Conservation (phyloP, 768 basidiomycete species). For the Podaxis pistillaris region DNA sequence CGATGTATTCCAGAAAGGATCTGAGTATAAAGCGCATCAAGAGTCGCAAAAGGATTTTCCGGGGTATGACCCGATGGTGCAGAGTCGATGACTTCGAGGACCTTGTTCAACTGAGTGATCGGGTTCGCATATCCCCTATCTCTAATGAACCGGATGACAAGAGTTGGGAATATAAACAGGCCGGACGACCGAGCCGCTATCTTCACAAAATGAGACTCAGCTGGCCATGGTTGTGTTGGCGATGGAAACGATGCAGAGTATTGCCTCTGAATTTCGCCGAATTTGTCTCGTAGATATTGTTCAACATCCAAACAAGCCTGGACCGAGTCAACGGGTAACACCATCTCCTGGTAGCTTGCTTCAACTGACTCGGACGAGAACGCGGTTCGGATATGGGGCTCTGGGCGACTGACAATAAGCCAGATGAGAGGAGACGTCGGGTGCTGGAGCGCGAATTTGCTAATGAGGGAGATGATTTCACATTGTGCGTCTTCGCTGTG, state of each 20-base stretch:
- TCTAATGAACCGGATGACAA: slow-evolving; percentile 22
- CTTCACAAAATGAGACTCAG: neutral
- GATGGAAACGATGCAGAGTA: neutral
- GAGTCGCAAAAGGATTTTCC: neutral
- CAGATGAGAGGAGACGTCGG: slow-evolving; percentile 19
- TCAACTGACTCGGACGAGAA: neutral
- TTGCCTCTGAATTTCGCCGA: slow-evolving; percentile 9
- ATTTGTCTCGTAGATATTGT: slow-evolving; percentile 15
- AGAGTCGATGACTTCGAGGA: neutral
- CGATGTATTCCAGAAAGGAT: neutral
- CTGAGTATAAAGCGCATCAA: neutral
- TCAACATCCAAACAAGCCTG: slow-evolving; percentile 18
- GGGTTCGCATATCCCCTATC: slow-evolving; percentile 1
- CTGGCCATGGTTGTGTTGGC: slow-evolving; percentile 20
- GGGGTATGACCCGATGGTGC: neutral
- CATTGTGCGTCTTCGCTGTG: slow-evolving; percentile 10
- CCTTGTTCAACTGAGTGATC: neutral
- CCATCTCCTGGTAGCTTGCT: neutral
- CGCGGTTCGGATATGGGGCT: slow-evolving; percentile 19
- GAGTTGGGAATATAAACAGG: slow-evolving; percentile 25
- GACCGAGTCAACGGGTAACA: slow-evolving; percentile 5
- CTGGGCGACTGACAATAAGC: slow-evolving; percentile 27
- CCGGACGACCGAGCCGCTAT: slow-evolving; percentile 22
- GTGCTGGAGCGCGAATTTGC: neutral
- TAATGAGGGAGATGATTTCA: slow-evolving; percentile 18